phyloP scores from a whole-genome alignment of 768 basidiomycete genomes.

The Kwoniella botswanensis region DNA sequence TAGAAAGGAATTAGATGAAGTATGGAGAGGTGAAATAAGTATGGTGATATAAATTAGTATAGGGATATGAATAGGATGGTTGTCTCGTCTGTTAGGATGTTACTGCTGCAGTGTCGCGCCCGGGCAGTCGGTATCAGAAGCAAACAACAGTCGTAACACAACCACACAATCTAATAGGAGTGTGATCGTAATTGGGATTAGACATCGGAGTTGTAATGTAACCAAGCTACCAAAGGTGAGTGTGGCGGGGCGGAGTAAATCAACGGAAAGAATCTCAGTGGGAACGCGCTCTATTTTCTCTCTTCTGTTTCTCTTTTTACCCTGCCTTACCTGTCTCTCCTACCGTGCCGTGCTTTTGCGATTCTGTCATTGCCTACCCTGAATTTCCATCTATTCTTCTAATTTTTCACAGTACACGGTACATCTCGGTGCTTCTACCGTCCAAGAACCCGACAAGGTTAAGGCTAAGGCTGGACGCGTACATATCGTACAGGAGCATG shows the following conservation, averaged over 20 bases:
- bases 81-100: constrained; percentile 7
- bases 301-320: background rate
- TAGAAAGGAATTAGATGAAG: background rate
- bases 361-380: background rate
- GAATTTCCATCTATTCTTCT: background rate
- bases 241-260: background rate
- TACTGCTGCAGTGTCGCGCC: background rate
- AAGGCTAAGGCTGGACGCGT: background rate
- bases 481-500: background rate
- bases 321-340: too few relatives aligned
- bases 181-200: background rate
- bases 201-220: background rate
- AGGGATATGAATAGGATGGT: constrained; percentile 8
- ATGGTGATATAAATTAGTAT: background rate
- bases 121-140: constrained; percentile 1
- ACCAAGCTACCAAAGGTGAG: background rate
- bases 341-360: too few relatives aligned
- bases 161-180: background rate
- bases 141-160: background rate
- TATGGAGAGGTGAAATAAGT: background rate
- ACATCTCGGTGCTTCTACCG: background rate
- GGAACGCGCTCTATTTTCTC: background rate
- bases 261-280: background rate
- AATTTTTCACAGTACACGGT: constrained; percentile 5
- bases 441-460: background rate